Percentiles rank a stretch among this genome's conserved stretches.
Conservation (phyloP, 495 filamentous ascomycete genomes). For the Choiromyces venosus region DNA sequence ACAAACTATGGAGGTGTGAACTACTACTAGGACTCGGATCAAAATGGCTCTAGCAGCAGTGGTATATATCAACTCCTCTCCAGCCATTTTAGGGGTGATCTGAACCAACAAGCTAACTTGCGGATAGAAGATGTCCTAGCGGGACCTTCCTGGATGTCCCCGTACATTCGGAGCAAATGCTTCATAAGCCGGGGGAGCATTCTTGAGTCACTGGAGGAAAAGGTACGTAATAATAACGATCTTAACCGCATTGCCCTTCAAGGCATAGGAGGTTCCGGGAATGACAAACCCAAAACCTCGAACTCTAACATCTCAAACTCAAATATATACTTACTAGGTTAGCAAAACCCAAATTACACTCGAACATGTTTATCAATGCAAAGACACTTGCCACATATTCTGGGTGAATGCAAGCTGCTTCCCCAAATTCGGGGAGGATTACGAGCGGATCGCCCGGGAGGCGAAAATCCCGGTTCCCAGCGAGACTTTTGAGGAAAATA, state of each 20-base stretch:
- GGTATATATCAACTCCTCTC: not conserved
- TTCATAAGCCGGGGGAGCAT: slow-evolving; percentile 11
- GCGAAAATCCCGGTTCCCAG: not conserved
- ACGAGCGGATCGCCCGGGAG: slow-evolving; percentile 6
- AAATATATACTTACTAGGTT: not conserved
- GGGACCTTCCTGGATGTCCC: slow-evolving; percentile 7
- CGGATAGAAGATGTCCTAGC: not conserved
- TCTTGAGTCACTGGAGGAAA: slow-evolving; percentile 10
- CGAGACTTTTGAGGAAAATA: not conserved
- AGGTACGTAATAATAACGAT: not conserved
- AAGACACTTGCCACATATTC: slow-evolving; percentile 5
- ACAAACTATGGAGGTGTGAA: not conserved
- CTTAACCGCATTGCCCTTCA: slow-evolving; percentile 14
- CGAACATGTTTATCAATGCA: slow-evolving; percentile 10
- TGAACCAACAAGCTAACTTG: not conserved
- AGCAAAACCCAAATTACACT: slow-evolving; percentile 24
- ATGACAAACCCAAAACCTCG: not conserved
- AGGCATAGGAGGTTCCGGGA: slow-evolving; percentile 20
- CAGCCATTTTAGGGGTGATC: not conserved
- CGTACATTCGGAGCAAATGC: slow-evolving; percentile 9
- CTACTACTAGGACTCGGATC: not conserved
- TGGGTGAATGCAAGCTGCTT: slow-evolving; percentile 12
- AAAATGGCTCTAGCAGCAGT: not conserved
- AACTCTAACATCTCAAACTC: not conserved
- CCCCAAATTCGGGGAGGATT: slow-evolving; percentile 3